Base-by-base conservation (phyloP, 768 basidiomycete species). In the Panaeolus cyanescens region DNA sequence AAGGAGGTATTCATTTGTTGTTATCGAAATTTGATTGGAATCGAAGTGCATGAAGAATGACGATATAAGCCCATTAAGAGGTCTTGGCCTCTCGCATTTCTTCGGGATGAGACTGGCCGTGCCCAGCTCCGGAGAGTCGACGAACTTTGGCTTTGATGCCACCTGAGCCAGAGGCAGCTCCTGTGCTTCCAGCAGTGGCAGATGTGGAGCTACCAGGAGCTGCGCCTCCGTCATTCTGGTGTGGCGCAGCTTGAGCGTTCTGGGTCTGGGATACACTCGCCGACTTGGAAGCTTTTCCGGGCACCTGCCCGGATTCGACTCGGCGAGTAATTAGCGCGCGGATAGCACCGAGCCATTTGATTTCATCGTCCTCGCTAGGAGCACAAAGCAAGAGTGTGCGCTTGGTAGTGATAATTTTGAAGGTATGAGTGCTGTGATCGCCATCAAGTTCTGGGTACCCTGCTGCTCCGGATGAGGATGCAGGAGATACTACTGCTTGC, bases 341-440 rank as follows among this genome's bases (percentile, higher is more conserved):
- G 36, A 99, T 86, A 9, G 96, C 95, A 55, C 95, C 95, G 53
- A 99, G 80, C 97, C 97, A 99, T 74, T 91, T 93, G 73, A 99
- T 96, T 77, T 99, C 97, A 67, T 99, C 96, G 68, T 98, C 97
- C 74, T 99, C 97, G 60, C 85, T 90, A 15, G 97, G 96, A 6
- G 97, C 97, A 68, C 95, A 97, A 25, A 99, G 80, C 57, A 96
- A 74, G 61, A 95, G 78, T 17, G 92, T 91, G 62, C 94, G 86
- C 74, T 96, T 95, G 58, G 96, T 95, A 34, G 95, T 97, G 66
- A 99, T 90, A 59, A 99, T 90, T 77, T 97, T 95, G 87, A 99
- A 99, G 56, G 92, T 93, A 71, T 89, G 83, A 9, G 75, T 73
- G 22, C 76, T 74, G 56, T 75, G 77, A 32, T 76, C 77, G 37